These are phyloP conservation scores for Vigna mungo DNA, from an alignment of 306 rosid genomes.

Conservation along the genomic window DNA sequence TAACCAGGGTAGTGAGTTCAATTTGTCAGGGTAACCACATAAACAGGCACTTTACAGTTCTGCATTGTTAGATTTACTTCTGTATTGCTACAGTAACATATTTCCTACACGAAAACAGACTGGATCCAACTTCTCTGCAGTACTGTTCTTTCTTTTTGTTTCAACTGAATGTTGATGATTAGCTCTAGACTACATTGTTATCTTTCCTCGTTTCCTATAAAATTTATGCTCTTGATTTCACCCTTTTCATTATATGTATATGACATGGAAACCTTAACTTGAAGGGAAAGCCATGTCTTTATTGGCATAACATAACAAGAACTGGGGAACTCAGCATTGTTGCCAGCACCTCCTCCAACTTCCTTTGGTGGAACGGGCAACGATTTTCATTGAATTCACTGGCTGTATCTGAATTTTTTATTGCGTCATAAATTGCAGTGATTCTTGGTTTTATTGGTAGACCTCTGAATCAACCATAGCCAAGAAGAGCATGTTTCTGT, in stretches of 20 bases:
- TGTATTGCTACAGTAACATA: background rate
- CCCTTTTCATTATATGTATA: background rate
- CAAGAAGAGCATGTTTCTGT: too few species aligned
- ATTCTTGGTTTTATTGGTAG: too few species aligned
- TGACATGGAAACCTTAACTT: background rate
- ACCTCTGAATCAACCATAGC: too few species aligned
- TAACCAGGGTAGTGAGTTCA: conserved; percentile 12
- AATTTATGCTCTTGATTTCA: background rate
- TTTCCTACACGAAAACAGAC: background rate
- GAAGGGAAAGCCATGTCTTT: too few species aligned
- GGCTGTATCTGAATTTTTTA: too few species aligned
- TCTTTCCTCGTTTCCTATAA: background rate
- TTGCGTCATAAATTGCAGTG: background rate
- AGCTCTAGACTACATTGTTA: background rate
- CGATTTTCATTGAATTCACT: too few species aligned
- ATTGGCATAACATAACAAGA: too few species aligned
- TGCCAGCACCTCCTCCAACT: too few species aligned
- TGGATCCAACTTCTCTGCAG: background rate
- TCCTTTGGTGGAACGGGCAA: too few species aligned
- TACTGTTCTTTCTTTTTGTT: background rate
- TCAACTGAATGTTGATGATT: background rate
- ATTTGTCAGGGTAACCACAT: conserved; percentile 20
- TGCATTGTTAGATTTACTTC: conserved; percentile 14
- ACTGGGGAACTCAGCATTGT: too few species aligned
- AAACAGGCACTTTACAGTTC: conserved; percentile 5